Evolutionary conservation across 2,329 filamentous ascomycete species (phyloP).

Genomic region (Grosmannia penicillata): DNA sequence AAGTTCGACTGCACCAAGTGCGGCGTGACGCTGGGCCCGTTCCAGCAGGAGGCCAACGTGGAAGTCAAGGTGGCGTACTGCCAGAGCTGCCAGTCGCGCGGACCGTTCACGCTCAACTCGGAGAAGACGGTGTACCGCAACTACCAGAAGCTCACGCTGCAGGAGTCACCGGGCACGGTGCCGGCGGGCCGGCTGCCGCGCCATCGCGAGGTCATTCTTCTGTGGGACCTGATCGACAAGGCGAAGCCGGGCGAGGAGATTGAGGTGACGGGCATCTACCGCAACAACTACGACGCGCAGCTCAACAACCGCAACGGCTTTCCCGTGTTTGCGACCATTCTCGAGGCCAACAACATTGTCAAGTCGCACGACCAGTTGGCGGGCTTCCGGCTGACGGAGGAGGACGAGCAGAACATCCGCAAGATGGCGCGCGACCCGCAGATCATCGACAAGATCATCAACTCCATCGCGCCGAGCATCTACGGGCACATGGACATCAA

Average conservation of each 20-base stretch:
- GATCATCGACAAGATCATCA: constrained; percentile 83
- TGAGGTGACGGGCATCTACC: constrained; percentile 90
- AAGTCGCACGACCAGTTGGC: constrained; percentile 96
- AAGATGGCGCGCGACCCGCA: constrained; percentile 76
- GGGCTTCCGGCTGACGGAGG: constrained; percentile 86
- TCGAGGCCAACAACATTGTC: constrained; percentile 94
- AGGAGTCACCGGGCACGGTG: constrained; percentile 93
- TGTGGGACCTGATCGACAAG: constrained; percentile 93
- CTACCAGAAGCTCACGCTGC: constrained; percentile 93
- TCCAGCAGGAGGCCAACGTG: constrained; percentile 91
- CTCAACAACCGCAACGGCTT: constrained; percentile 98
- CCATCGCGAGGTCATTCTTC: constrained; percentile 82
- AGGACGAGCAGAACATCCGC: constrained; percentile 85
- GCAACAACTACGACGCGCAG: constrained; percentile 95
- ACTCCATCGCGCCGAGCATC: constrained; percentile 91
- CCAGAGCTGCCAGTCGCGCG: constrained; percentile 88
- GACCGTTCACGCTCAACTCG: constrained; percentile 88
- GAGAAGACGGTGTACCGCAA: constrained; percentile 98
- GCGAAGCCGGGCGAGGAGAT: constrained; percentile 97
- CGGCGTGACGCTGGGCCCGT: constrained; percentile 79
- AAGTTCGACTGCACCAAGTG: constrained; percentile 97
- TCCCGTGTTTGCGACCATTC: constrained; percentile 91
- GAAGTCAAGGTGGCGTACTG: constrained; percentile 96
- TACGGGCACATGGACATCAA: constrained; percentile 97
- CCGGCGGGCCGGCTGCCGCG: constrained; percentile 88